phyloP scores from a whole-genome alignment of 2,329 filamentous ascomycete species.

The Epichloe bromicola region DNA sequence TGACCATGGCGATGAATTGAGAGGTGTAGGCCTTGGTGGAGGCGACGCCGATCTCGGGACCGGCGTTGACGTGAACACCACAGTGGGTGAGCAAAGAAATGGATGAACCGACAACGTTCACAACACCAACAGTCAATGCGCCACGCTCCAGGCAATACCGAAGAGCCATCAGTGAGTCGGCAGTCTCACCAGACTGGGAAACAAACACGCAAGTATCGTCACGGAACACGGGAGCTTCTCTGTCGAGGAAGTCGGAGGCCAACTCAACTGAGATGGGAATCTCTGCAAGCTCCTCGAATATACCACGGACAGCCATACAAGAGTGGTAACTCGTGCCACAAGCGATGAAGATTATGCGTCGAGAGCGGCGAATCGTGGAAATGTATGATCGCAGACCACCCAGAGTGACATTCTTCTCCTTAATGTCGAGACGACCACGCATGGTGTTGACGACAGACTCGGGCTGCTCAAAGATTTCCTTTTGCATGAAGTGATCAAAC shows the following conservation, averaged over 20 bases:
- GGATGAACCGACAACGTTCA: conserved; percentile 96
- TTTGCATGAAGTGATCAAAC: conserved; percentile 99
- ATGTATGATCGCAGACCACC: conserved; percentile 96
- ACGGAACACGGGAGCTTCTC: conserved; percentile 94
- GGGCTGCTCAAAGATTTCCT: conserved; percentile 99
- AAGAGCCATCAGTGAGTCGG: conserved; percentile 92
- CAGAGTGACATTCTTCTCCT: conserved; percentile 89
- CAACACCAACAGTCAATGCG: conserved; percentile 91
- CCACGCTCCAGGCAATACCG: conserved; percentile 97
- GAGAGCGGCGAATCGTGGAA: conserved; percentile 87
- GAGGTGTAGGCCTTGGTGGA: conserved; percentile 99
- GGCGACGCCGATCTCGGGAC: conserved; percentile 95
- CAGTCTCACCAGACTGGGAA: conserved; percentile 96
- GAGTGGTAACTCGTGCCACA: conserved; percentile 98
- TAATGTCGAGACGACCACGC: conserved; percentile 91
- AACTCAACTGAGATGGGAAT: conserved; percentile 96
- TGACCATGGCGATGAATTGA: conserved; percentile 98
- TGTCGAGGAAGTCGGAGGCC: conserved; percentile 94
- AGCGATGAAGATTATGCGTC: conserved; percentile 96
- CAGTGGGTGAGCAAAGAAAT: conserved; percentile 98
- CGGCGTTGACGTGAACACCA: conserved; percentile 98
- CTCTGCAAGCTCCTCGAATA: conserved; percentile 95
- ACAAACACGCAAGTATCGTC: conserved; percentile 99
- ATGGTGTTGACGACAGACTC: conserved; percentile 99
- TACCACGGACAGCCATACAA: conserved; percentile 96